These are phyloP conservation scores for Fusarium sp. DNA, from an alignment of 2,329 filamentous ascomycete genomes.

Conservation along the genomic window DNA sequence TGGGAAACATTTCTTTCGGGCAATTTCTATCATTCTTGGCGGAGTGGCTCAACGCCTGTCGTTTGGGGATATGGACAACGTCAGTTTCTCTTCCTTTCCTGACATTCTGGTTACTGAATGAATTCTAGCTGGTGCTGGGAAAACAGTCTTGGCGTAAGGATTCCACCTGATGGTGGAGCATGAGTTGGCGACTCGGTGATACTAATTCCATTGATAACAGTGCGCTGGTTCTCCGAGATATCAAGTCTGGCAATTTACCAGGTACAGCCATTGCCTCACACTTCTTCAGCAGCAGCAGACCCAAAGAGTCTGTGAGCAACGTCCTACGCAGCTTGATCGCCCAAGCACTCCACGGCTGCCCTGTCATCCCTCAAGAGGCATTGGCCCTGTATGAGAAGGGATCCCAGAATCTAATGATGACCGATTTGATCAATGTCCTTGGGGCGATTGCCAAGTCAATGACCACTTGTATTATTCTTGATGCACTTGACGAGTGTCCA, in stretches of 20 bases:
- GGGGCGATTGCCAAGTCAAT: background rate
- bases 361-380: background rate
- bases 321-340: background rate
- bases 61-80: background rate
- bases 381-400: background rate
- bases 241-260: background rate
- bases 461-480: background rate
- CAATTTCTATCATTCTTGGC: background rate
- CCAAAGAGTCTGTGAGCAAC: background rate
- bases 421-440: background rate
- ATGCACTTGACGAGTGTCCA: background rate
- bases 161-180: background rate
- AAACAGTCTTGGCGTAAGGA: background rate
- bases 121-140: background rate
- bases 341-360: background rate
- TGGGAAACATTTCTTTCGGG: background rate
- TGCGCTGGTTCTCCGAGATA: background rate
- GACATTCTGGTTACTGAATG: background rate
- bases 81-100: background rate
- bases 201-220: background rate
- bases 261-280: background rate
- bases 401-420: background rate
- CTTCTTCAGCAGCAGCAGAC: background rate
- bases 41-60: background rate
- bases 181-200: background rate